phyloP scores from a whole-genome alignment of 768 basidiomycete species.

The Auricularia cornea region DNA sequence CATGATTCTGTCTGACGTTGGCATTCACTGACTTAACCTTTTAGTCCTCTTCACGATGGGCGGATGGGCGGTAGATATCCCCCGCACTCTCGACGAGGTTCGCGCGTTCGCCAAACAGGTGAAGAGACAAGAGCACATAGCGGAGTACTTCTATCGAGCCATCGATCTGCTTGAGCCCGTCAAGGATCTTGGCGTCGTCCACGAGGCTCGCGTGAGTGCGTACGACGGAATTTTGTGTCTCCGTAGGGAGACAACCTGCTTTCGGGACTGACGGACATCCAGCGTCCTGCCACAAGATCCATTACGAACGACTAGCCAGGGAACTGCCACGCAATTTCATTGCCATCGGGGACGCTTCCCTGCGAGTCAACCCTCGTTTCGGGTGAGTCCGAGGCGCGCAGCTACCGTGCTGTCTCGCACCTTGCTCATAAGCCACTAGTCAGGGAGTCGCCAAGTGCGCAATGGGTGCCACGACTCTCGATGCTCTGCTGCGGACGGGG shows the following conservation, averaged over 20 bases:
- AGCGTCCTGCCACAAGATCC: conserved; percentile 10
- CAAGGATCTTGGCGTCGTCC: conserved; percentile 7
- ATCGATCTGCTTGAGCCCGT: background rate
- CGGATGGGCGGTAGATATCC: conserved; percentile 18
- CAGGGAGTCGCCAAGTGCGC: conserved; percentile 17
- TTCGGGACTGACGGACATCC: too few relatives aligned
- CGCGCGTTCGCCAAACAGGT: background rate
- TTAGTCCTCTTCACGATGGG: conserved; percentile 13
- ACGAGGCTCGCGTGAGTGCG: background rate
- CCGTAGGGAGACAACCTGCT: too few relatives aligned
- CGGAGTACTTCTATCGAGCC: background rate
- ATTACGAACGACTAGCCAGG: conserved; percentile 17
- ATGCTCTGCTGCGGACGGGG: conserved; percentile 6
- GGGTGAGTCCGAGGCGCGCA: conserved; percentile 11
- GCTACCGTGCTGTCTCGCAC: background rate
- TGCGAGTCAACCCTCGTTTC: conserved; percentile 18
- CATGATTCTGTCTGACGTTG: too few relatives aligned
- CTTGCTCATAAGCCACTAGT: background rate
- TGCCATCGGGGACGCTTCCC: conserved; percentile 27
- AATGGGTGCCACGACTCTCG: conserved; percentile 14
- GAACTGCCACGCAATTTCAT: conserved; percentile 25
- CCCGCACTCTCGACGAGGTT: conserved; percentile 22
- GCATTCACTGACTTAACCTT: background rate
- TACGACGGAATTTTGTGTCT: too few relatives aligned
- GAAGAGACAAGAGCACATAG: conserved; percentile 12